Evolutionary conservation across 495 filamentous ascomycete species (phyloP).

Genomic region (Cudoniella acicularis): DNA sequence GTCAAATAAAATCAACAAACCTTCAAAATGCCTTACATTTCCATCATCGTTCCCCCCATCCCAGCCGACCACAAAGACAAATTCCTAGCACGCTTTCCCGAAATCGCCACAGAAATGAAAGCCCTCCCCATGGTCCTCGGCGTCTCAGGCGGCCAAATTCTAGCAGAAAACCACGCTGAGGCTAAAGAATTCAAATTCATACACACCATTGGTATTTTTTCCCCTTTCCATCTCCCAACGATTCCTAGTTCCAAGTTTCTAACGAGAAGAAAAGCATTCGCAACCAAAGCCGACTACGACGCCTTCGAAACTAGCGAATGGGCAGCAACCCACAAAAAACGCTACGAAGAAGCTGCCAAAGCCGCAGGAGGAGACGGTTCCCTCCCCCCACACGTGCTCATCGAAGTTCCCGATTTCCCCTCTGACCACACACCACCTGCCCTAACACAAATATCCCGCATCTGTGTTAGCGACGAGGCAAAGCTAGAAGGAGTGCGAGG

Average conservation of each 20-base stretch:
- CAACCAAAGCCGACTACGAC: constrained; percentile 4
- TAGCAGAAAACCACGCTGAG: constrained; percentile 4
- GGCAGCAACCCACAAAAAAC: not conserved
- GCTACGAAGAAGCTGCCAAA: constrained; percentile 4
- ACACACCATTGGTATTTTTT: constrained; percentile 10
- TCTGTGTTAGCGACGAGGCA: constrained; percentile 3
- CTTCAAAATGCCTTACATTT: constrained; percentile 18
- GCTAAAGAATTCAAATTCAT: constrained; percentile 14
- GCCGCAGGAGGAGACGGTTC: not conserved
- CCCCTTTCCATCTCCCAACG: too few relatives aligned
- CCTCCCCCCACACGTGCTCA: not conserved
- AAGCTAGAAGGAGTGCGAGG: not conserved
- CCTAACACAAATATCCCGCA: constrained; percentile 9
- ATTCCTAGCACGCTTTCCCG: constrained; percentile 6
- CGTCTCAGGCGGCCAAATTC: constrained; percentile 7
- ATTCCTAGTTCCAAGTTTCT: too few relatives aligned
- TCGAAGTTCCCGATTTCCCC: constrained; percentile 10
- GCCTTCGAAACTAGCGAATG: not conserved
- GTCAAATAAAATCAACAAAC: not conserved
- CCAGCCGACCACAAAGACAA: constrained; percentile 6
- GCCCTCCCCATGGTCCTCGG: constrained; percentile 1
- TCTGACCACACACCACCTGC: not conserved
- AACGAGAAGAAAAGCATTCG: too few relatives aligned
- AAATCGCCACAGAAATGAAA: constrained; percentile 11
- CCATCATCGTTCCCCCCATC: constrained; percentile 12